phyloP scores from a whole-genome alignment of 2,329 filamentous ascomycete genomes.

The Colletotrichum paranaense region DNA sequence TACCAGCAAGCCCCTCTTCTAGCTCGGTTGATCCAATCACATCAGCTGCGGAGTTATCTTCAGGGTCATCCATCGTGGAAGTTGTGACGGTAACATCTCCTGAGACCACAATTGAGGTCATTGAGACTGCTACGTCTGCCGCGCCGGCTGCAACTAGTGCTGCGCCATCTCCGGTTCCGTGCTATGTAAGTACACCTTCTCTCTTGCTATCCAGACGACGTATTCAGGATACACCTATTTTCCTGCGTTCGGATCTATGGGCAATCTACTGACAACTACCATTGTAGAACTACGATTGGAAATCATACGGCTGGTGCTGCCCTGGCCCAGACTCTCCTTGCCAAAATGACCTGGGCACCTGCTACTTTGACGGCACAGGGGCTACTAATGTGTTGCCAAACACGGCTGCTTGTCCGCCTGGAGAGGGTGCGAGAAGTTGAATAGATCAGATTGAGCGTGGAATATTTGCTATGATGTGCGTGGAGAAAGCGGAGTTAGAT shows the following conservation, averaged over 20 bases:
- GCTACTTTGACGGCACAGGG: neutral
- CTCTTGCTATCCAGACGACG: neutral
- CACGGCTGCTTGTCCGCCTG: neutral
- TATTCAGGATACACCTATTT: neutral
- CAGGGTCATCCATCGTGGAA: neutral
- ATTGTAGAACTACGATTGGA: neutral
- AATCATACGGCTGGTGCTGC: neutral
- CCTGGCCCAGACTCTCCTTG: neutral
- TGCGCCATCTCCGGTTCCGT: slow-evolving; percentile 5
- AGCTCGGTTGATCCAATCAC: neutral
- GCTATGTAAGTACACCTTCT: slow-evolving; percentile 8
- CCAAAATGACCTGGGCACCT: neutral
- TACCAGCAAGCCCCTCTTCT: neutral
- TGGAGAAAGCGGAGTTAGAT: no score
- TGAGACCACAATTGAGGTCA: neutral
- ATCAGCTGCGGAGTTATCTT: neutral
- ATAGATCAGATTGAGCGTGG: neutral
- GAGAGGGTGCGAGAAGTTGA: neutral
- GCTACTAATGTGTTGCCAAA: neutral
- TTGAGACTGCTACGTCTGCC: neutral
- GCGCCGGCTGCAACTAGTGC: neutral
- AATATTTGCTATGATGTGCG: no score
- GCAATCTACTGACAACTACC: neutral
- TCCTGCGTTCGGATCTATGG: neutral
- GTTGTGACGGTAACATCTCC: neutral